phyloP scores from a whole-genome alignment of 2,329 filamentous ascomycete species.

The Mycosphaerella sp. region DNA sequence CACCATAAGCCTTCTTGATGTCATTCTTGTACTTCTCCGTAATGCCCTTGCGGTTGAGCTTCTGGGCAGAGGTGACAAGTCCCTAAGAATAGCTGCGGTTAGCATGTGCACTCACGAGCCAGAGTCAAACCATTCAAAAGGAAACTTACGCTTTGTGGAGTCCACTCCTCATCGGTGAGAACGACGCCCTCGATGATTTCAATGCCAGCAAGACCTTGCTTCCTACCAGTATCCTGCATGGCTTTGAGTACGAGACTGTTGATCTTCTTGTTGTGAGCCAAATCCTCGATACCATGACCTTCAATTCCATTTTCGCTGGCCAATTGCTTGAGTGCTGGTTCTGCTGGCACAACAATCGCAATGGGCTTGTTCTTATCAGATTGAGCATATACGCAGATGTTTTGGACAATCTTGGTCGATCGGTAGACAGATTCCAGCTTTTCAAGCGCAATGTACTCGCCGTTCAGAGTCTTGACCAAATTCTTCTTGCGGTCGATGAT shows the following conservation, averaged over 20 bases:
- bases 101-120: slow-evolving; percentile 15
- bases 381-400: slow-evolving; percentile 83
- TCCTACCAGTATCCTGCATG: slow-evolving; percentile 57
- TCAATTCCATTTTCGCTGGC: slow-evolving; percentile 54
- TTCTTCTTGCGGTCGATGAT: slow-evolving; percentile 99
- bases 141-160: slow-evolving; percentile 65
- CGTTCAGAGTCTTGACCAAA: slow-evolving; percentile 88
- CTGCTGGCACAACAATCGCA: slow-evolving; percentile 65
- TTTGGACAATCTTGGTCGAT: slow-evolving; percentile 67
- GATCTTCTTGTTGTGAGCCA: slow-evolving; percentile 63
- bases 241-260: slow-evolving; percentile 62
- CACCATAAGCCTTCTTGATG: slow-evolving; percentile 43
- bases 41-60: slow-evolving; percentile 47
- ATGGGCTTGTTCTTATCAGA: slow-evolving; percentile 68
- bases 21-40: slow-evolving; percentile 47
- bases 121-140: not conserved
- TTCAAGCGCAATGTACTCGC: slow-evolving; percentile 95
- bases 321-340: slow-evolving; percentile 51
- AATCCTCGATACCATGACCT: slow-evolving; percentile 55
- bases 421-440: slow-evolving; percentile 91
- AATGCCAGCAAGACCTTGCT: slow-evolving; percentile 60
- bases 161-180: slow-evolving; percentile 81
- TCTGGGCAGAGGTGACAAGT: slow-evolving; percentile 48
- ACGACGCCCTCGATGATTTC: slow-evolving; percentile 73
- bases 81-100: slow-evolving; percentile 31